Base-by-base conservation (phyloP, 176 grass and related monocot genomes). In the Areca catechu region DNA sequence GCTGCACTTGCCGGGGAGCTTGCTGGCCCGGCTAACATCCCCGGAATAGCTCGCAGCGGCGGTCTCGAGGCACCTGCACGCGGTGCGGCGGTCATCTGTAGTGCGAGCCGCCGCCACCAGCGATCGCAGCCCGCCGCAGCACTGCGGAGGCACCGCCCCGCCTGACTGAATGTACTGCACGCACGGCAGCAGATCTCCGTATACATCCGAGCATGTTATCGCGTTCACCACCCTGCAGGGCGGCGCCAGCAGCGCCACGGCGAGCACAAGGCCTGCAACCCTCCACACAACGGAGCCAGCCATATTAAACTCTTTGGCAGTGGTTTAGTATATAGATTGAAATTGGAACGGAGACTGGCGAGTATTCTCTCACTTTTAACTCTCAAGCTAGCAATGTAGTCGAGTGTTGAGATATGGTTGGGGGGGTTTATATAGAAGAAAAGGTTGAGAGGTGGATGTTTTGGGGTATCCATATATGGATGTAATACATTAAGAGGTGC, bases 151-250 rank as follows among this genome's bases (percentile, higher is more conserved):
- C 0, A 70, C 1, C 5, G 63, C 0, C 7, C 30, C 9, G 7
- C 47, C 58, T 1, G 51, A 60, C 47, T 34, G 74, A 29, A 63
- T 66, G 50, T 90, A 90, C 15, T 34, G 9, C 20, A 79, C 16
- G 63, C 82, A 90, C 21, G 82, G 79, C 57, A 63, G 25, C 20
- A 86, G 37, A 1, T 66, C 5, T n/a, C 74, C 77, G 2, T 70
- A 57, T 62, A 90, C 82, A 4, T 90, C 49, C 3, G 57, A 6
- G 63, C 82, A 91, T 15, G 1, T 63, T 3, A 85, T 15, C 19
- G 72, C 66, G n/a, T 52, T 19, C 37, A 34, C 74, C 37, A 34
- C 74, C 14, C 56, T 43, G 3, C 62, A 19, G 9, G 7, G 61
- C 12, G 62, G 23, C 10, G 58, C 65, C 3, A 51, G 54, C 14